Evolutionary conservation across 163 green algal species (phyloP).

Genomic region (Chlorella variabilis): DNA sequence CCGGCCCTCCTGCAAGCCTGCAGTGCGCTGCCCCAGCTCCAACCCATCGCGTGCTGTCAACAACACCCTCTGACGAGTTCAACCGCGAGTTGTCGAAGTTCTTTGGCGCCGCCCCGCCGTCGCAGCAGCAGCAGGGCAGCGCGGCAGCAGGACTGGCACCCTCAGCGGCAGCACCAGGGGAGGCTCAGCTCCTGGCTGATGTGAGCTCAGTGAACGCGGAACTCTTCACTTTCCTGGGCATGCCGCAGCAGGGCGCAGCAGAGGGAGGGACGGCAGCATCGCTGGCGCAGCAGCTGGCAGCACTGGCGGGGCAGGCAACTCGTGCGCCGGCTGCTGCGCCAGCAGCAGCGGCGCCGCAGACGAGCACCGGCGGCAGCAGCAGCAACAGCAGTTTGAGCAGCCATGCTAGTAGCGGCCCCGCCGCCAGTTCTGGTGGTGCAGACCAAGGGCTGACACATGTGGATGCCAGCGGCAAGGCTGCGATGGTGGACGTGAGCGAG

Average conservation of each 20-base stretch:
- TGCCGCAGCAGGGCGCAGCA: background rate
- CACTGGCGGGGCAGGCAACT: background rate
- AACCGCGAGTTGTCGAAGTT: conserved; percentile 5
- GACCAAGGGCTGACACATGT: conserved; percentile 42
- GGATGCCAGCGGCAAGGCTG: conserved; percentile 44
- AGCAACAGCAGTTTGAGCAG: too few relatives aligned
- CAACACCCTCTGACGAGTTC: conserved; percentile 6
- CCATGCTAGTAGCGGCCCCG: background rate
- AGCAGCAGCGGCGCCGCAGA: background rate
- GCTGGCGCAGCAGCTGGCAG: background rate
- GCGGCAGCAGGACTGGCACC: background rate
- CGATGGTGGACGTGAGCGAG: conserved; percentile 65
- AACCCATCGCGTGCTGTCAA: background rate
- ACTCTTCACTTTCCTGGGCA: conserved; percentile 4
- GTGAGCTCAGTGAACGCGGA: background rate
- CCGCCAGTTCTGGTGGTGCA: background rate
- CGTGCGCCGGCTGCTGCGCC: background rate
- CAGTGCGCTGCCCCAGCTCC: too few relatives aligned
- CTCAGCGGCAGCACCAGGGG: background rate
- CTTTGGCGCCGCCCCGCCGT: background rate
- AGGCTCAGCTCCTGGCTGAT: background rate
- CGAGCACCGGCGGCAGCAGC: background rate
- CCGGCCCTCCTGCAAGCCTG: too few relatives aligned
- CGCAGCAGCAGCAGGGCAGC: background rate
- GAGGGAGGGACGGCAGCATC: background rate